Base-by-base conservation (phyloP, 495 filamentous ascomycete genomes). In the Xeromyces bisporus region DNA sequence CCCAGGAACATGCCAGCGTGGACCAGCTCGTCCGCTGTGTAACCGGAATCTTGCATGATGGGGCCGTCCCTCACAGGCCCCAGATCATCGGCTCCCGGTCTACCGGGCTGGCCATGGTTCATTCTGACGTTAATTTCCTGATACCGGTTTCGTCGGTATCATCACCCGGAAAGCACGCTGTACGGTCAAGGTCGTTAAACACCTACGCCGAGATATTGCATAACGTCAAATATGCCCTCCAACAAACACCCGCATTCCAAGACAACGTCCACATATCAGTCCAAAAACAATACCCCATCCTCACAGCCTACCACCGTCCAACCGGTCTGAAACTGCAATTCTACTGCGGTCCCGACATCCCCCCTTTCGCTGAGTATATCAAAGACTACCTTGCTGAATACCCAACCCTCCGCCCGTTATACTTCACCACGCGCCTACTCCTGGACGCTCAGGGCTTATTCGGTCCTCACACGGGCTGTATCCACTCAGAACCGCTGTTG, bases 111-210 rank as follows among this genome's bases (percentile, higher is more conserved):
- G 60, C 58, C 0, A 29, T 54, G 25, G 47, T 57, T 12, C 51
- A 55, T 20, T 76, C 73, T 8, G 61, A 63, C 41, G 44, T 77
- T 3, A 57, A 74, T 40, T 48, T 62, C 35, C n/a, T n/a, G n/a
- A n/a, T n/a, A n/a, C n/a, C n/a, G n/a, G 41, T 45, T 16, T 42
- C 61, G 6, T 38, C 39, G 6, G 39, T 62, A 4, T 30, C 44
- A 4, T 47, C 51, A 28, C 9, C 30, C 11, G 37, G 33, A 8
- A 39, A 43, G 9, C 39, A 44, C 3, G 25, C 28, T 24, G 36
- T 42, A 10, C 40, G 49, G 11, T 48, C 48, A 10, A 25, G 48
- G 16, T 46, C 49, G 14, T 42, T 42, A 18, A 39, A 43, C 16
- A 35, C 32, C 1, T 45, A 50, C 21, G 21, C 29, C 2, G 29